Percentiles rank a stretch among this genome's conserved stretches.
Evolutionary conservation across 192 early-diverging fungal species (phyloP).

Genomic region (Oehlia diaphana): DNA sequence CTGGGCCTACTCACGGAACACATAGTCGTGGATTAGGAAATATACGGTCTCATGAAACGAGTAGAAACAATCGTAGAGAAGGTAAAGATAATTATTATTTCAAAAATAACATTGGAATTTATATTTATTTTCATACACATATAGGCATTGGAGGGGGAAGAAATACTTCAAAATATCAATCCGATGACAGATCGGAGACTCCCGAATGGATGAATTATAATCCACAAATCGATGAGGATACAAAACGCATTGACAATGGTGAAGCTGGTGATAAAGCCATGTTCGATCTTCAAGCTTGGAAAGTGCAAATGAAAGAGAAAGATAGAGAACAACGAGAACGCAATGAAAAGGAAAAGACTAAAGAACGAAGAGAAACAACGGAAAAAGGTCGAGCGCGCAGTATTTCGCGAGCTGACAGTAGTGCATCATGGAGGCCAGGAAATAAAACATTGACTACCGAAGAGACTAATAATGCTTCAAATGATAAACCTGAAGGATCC

Average conservation of each 20-base stretch:
- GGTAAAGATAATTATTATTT: constrained; percentile 15
- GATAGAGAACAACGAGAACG: constrained; percentile 32
- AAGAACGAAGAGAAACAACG: constrained; percentile 32
- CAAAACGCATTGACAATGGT: constrained; percentile 30
- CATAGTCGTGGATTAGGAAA: constrained; percentile 2
- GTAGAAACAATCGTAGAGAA: constrained; percentile 24
- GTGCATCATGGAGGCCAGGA: constrained; percentile 45
- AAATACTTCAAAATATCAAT: constrained; percentile 17
- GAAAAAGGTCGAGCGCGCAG: constrained; percentile 33
- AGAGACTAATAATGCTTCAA: neutral
- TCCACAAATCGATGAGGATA: constrained; percentile 45
- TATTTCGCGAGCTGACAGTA: constrained; percentile 49
- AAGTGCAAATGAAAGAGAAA: constrained; percentile 57
- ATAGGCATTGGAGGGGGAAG: neutral
- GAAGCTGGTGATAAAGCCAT: constrained; percentile 37
- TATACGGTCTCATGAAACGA: constrained; percentile 22
- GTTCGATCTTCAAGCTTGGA: constrained; percentile 62
- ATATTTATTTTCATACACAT: constrained; percentile 1
- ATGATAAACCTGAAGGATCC: neutral
- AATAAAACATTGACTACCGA: neutral
- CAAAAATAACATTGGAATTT: neutral
- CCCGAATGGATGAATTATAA: constrained; percentile 68
- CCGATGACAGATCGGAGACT: constrained; percentile 36
- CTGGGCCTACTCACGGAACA: neutral
- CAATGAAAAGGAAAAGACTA: constrained; percentile 44